Percentiles rank a stretch among this genome's conserved stretches.
Evolutionary conservation across 2,329 filamentous ascomycete genomes (phyloP).

Genomic region (Cladosporium velox): DNA sequence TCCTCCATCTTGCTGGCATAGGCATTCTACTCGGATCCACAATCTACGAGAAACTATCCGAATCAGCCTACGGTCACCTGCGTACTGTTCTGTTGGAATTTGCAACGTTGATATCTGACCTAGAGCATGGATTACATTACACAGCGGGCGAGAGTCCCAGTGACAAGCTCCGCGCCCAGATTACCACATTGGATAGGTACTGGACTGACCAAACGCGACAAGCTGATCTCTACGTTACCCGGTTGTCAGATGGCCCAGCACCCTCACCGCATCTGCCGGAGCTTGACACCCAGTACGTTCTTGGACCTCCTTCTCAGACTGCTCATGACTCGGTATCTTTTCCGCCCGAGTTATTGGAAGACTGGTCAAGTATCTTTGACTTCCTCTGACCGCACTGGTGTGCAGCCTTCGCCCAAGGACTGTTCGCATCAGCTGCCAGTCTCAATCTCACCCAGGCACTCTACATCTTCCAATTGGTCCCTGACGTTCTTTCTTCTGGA

Average conservation of each 20-base stretch:
- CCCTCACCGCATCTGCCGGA: background rate
- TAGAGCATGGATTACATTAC: conserved; percentile 44
- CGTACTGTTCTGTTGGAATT: conserved; percentile 45
- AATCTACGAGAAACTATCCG: conserved; percentile 45
- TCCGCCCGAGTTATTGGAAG: conserved; percentile 43
- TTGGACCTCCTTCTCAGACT: background rate
- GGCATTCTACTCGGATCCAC: conserved; percentile 49
- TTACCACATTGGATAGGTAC: conserved; percentile 45
- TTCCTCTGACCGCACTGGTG: conserved; percentile 4
- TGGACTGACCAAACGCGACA: conserved; percentile 32
- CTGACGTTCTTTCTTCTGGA: background rate
- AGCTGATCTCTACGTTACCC: background rate
- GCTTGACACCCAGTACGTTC: background rate
- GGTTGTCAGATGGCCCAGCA: background rate
- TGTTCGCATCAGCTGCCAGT: background rate
- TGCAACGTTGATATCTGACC: conserved; percentile 45
- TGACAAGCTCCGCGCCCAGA: conserved; percentile 40
- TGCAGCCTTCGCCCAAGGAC: background rate
- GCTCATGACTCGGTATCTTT: conserved; percentile 36
- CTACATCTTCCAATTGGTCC: background rate
- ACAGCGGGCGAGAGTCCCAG: conserved; percentile 37
- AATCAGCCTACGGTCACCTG: conserved; percentile 43
- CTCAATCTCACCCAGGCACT: background rate
- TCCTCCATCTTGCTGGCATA: conserved; percentile 51
- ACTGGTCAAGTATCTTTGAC: conserved; percentile 44